These are phyloP conservation scores for Spencermartinsiella europaea DNA, from an alignment of 805 yeast species.

Conservation along the genomic window DNA sequence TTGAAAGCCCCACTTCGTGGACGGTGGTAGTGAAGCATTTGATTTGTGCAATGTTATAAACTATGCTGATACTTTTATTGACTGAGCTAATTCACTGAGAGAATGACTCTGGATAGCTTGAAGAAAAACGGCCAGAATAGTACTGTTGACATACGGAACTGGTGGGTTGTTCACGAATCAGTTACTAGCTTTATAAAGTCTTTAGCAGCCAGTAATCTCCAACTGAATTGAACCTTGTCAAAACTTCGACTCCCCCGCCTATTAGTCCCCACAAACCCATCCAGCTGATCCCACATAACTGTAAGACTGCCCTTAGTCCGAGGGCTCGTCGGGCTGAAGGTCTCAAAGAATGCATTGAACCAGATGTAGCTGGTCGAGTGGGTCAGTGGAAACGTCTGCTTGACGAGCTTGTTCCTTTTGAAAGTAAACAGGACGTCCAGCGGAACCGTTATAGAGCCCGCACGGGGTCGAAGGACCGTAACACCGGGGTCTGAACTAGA, in stretches of 20 bases:
- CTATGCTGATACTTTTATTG: too few species aligned
- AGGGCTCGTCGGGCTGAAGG: slow-evolving; percentile 12
- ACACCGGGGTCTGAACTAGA: slow-evolving; percentile 2
- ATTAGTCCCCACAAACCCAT: slow-evolving; percentile 62
- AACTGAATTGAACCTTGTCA: slow-evolving; percentile 42
- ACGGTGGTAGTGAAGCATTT: too few species aligned
- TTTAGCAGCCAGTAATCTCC: slow-evolving; percentile 24
- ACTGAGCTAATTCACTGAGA: too few species aligned
- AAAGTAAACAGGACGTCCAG: slow-evolving; percentile 21
- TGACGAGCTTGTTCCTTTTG: slow-evolving; percentile 7
- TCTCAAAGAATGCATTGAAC: slow-evolving; percentile 44
- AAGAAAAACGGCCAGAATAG: too few species aligned
- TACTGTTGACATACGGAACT: too few species aligned
- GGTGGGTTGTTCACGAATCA: too few species aligned
- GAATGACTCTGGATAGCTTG: too few species aligned
- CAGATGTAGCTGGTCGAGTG: slow-evolving; percentile 34
- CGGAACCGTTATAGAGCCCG: slow-evolving; percentile 13
- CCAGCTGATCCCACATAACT: slow-evolving; percentile 48
- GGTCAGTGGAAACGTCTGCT: slow-evolving; percentile 12
- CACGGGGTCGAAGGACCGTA: slow-evolving; percentile 14
- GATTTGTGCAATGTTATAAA: too few species aligned
- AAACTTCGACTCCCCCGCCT: slow-evolving; percentile 50
- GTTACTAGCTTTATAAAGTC: too few species aligned
- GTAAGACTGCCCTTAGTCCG: slow-evolving; percentile 15
- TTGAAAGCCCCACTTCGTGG: too few species aligned